Evolutionary conservation across 2,329 filamentous ascomycete species (phyloP).

Genomic region (Ceratocystis ficicola): DNA sequence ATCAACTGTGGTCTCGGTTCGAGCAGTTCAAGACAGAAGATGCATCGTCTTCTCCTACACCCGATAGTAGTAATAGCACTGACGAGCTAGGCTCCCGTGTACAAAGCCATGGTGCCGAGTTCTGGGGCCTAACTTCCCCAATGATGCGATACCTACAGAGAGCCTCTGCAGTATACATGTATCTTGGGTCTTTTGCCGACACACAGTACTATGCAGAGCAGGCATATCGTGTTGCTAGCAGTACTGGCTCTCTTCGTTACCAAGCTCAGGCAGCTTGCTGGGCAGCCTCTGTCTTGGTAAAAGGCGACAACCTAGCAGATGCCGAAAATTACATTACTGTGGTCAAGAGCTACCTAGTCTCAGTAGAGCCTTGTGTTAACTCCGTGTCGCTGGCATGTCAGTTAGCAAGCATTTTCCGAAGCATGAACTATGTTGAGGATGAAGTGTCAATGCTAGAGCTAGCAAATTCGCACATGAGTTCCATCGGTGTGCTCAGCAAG

Average conservation of each 20-base stretch:
- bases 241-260: conserved; percentile 51
- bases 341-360: conserved; percentile 15
- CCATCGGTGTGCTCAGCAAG: not conserved
- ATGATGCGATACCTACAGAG: conserved; percentile 61
- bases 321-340: conserved; percentile 18
- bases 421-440: conserved; percentile 35
- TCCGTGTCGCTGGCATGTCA: conserved; percentile 37
- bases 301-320: conserved; percentile 34
- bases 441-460: conserved; percentile 36
- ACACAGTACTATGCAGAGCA: conserved; percentile 81
- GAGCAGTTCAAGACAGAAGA: conserved; percentile 31
- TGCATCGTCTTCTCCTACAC: conserved; percentile 21
- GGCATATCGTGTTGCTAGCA: conserved; percentile 61
- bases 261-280: conserved; percentile 43
- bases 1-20: conserved; percentile 44
- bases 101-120: conserved; percentile 41
- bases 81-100: conserved; percentile 22
- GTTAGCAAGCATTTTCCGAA: conserved; percentile 44
- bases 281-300: conserved; percentile 44
- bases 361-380: conserved; percentile 18
- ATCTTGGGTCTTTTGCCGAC: conserved; percentile 78
- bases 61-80: conserved; percentile 23
- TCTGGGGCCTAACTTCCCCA: conserved; percentile 67
- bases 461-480: conserved; percentile 38
- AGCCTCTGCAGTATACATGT: conserved; percentile 65